Evolutionary conservation across 2,329 filamentous ascomycete genomes (phyloP).

Genomic region (Paracoccidioides lutzii): DNA sequence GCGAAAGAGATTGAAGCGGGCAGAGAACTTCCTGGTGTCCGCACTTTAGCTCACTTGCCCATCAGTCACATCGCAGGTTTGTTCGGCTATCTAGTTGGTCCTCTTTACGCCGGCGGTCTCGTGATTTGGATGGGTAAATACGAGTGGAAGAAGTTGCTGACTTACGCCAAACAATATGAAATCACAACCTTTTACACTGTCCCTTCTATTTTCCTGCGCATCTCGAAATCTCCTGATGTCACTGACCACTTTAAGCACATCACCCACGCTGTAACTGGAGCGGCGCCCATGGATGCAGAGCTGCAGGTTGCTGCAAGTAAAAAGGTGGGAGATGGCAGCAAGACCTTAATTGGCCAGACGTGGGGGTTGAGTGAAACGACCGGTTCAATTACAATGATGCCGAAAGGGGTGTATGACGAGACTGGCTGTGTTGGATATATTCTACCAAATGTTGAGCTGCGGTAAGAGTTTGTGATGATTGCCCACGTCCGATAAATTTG

Average conservation of each 20-base stretch:
- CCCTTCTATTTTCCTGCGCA: not conserved
- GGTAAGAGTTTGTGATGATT: not conserved
- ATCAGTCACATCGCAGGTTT: slow-evolving; percentile 1
- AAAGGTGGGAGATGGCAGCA: not conserved
- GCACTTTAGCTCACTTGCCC: not conserved
- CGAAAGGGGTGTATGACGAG: not conserved
- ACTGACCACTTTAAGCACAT: not conserved
- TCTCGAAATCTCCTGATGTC: slow-evolving; percentile 1
- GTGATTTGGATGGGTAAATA: slow-evolving; percentile 3
- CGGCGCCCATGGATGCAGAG: slow-evolving; percentile 1
- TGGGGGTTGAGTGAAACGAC: slow-evolving; percentile 2
- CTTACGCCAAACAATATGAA: not conserved
- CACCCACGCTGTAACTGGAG: not conserved
- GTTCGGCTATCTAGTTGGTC: not conserved
- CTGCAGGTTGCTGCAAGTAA: not conserved
- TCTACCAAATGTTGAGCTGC: not conserved
- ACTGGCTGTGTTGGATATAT: slow-evolving; percentile 1
- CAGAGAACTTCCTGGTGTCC: not conserved
- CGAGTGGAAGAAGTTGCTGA: slow-evolving; percentile 3
- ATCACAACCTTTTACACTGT: slow-evolving; percentile 1
- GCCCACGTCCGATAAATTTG: not conserved
- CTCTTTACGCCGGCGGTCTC: not conserved
- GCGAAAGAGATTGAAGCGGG: slow-evolving; percentile 1
- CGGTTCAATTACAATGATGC: not conserved
- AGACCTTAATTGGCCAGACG: not conserved